A percentile compares a stretch with the other conserved stretches of the same genome.
These are phyloP conservation scores for Botrytis porri DNA, from an alignment of 2,329 filamentous ascomycete species.

Conservation along the genomic window DNA sequence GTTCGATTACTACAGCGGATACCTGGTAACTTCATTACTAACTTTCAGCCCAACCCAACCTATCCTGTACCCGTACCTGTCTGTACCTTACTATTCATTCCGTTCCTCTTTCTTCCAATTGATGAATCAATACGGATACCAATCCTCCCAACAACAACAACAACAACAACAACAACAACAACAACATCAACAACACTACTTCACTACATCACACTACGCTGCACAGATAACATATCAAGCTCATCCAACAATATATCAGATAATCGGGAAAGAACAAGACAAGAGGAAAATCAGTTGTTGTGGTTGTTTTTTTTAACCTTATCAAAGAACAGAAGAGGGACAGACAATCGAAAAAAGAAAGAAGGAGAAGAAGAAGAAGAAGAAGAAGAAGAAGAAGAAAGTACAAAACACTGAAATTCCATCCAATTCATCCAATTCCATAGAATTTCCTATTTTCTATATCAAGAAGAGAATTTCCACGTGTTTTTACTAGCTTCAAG, in stretches of 20 bases:
- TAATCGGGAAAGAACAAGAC: conserved; percentile 13
- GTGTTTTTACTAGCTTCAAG: conserved; percentile 16
- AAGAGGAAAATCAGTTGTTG: not conserved
- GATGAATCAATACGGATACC: not conserved
- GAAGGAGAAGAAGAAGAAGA: too few relatives aligned
- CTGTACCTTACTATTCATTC: not conserved
- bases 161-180: not conserved
- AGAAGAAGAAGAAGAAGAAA: not conserved
- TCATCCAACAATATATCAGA: not conserved
- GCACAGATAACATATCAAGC: not conserved
- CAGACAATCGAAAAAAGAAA: not conserved
- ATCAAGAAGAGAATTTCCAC: conserved; percentile 12
- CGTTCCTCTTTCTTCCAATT: not conserved
- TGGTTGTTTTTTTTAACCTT: not conserved
- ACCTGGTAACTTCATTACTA: not conserved
- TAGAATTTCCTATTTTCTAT: conserved; percentile 15
- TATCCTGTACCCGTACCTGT: not conserved
- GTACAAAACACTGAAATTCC: conserved; percentile 8
- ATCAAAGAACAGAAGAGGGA: conserved; percentile 1
- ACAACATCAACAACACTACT: not conserved
- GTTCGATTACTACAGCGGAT: not conserved
- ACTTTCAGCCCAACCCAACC: not conserved
- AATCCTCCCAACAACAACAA: not conserved
- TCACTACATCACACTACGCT: not conserved
- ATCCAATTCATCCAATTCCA: conserved; percentile 8